These are phyloP conservation scores for Nemania sp. DNA, from an alignment of 2,329 filamentous ascomycete species.

Conservation along the genomic window DNA sequence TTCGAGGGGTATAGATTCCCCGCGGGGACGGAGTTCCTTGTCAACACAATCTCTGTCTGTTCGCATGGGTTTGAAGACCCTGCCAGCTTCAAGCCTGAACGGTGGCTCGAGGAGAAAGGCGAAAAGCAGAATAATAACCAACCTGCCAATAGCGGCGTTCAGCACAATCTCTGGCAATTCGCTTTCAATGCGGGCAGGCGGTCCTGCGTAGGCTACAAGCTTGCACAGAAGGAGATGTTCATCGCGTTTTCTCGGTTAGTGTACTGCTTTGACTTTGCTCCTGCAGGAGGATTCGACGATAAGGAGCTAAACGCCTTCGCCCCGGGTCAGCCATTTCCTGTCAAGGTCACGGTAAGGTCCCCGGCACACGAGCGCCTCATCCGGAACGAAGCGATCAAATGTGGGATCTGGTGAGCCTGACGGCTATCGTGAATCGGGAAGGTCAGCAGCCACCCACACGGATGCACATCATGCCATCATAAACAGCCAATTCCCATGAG, in stretches of 20 bases:
- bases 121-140: not conserved
- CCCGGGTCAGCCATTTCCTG: constrained; percentile 25
- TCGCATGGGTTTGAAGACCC: constrained; percentile 16
- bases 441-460: not conserved
- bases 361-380: constrained; percentile 31
- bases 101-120: constrained; percentile 31
- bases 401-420: constrained; percentile 13
- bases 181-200: constrained; percentile 30
- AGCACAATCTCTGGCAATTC: constrained; percentile 35
- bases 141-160: not conserved
- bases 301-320: constrained; percentile 28
- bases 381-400: constrained; percentile 21
- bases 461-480: not conserved
- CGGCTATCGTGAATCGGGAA: not conserved
- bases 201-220: constrained; percentile 36
- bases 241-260: constrained; percentile 34
- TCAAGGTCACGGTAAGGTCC: constrained; percentile 26
- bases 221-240: constrained; percentile 36
- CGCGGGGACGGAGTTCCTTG: constrained; percentile 57
- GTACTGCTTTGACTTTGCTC: constrained; percentile 36
- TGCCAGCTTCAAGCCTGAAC: constrained; percentile 31
- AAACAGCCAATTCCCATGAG: not conserved
- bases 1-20: constrained; percentile 60
- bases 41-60: constrained; percentile 55
- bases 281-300: constrained; percentile 27